Base-by-base conservation (phyloP, 179 eudicot species). In the Silene vulgaris region DNA sequence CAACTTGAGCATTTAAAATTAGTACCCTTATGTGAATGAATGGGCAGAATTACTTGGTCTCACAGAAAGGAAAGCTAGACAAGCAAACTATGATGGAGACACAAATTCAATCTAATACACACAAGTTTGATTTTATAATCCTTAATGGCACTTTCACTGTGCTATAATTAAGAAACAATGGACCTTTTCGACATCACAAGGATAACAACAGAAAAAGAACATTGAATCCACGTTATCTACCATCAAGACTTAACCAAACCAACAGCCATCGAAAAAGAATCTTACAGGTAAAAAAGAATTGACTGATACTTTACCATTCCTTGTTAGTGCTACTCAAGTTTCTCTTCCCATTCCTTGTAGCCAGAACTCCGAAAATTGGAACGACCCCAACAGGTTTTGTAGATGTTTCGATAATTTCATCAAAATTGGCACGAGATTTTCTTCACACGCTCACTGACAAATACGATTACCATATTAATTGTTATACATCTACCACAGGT, bases 11-110 rank as follows among this genome's bases (percentile, higher is more conserved):
- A 3, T 40, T 70, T 9, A 43, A 70, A 59, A 35, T 1, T 48
- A 64, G 37, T 45, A 69, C 29, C 67, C 59, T 40, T 3, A 3
- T 57, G 59, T 68, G 14, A 59, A 60, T 71, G 62, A 16, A 71
- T 54, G 63, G 74, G 65, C 60, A 19, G 29, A 72, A 13, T 71
- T 65, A 64, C 37, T 6, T 19, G 14, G 56, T 64, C 29, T 52
- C 30, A 17, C 60, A 65, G 11, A n/a, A 72, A 77, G 68, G 59
- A 72, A 73, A 57, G 73, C 28, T 35, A 52, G 4, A 40, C 80
- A 78, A 73, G 80, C 19, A 65, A 54, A 7, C 69, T 73, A 14
- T 11, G 76, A 78, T n/a, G 6, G 65, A n/a, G 69, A 77, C 72
- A 72, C 30, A 77, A 70, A 69, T 32, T 69, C 8, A 62, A 40